Percentiles rank a stretch among this genome's conserved stretches.
These are phyloP conservation scores for Cymodocea nodosa DNA, from an alignment of 116 monocot genomes.

Conservation along the genomic window DNA sequence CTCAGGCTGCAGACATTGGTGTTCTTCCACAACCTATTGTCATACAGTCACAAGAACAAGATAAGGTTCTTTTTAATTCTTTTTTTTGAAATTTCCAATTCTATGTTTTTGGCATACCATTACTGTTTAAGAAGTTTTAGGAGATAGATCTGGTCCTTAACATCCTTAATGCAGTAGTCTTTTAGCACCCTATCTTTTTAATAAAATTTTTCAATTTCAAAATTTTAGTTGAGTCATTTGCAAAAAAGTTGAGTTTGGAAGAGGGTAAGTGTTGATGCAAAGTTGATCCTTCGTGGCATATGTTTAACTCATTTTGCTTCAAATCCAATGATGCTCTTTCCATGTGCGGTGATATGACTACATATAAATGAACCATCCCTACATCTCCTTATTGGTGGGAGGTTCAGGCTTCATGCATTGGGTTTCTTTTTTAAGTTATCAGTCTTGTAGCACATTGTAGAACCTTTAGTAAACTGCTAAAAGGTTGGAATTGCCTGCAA, in stretches of 20 bases:
- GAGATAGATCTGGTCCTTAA: background rate
- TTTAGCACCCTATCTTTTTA: background rate
- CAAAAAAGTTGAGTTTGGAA: too few relatives aligned
- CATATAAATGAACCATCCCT: too few relatives aligned
- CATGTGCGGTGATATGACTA: too few relatives aligned
- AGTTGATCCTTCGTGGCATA: too few relatives aligned
- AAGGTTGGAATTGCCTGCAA: too few relatives aligned
- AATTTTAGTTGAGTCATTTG: too few relatives aligned
- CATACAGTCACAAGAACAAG: conserved; percentile 22
- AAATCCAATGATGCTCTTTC: too few relatives aligned
- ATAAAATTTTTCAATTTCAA: too few relatives aligned
- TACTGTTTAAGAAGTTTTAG: background rate
- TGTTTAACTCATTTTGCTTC: too few relatives aligned
- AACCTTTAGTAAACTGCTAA: too few relatives aligned
- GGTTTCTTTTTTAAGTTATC: background rate
- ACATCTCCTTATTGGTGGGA: too few relatives aligned
- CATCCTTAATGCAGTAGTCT: background rate
- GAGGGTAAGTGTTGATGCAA: too few relatives aligned
- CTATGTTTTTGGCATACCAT: background rate
- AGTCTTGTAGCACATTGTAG: background rate
- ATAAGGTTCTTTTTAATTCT: conserved; percentile 3
- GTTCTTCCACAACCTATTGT: conserved; percentile 37
- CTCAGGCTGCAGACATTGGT: conserved; percentile 23
- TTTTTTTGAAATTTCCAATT: background rate
- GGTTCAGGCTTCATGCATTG: background rate